Evolutionary conservation across 495 filamentous ascomycete species (phyloP).

Genomic region (Neurospora africana): DNA sequence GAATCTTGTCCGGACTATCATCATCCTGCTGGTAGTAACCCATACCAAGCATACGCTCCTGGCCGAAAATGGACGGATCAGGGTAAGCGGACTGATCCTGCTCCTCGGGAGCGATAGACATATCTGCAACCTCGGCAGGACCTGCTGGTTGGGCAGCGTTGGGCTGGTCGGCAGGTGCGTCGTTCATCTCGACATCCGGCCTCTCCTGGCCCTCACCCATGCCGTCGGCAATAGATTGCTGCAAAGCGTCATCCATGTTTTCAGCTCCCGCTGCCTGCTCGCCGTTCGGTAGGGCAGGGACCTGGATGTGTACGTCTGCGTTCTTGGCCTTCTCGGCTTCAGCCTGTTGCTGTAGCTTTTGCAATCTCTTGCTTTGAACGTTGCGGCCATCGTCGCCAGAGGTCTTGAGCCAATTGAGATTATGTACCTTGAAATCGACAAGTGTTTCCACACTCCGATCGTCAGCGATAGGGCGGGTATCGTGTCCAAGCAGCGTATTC

Average conservation of each 20-base stretch:
- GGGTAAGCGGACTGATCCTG: constrained; percentile 35
- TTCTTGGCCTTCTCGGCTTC: constrained; percentile 43
- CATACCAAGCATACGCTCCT: constrained; percentile 42
- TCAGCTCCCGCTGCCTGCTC: constrained; percentile 13
- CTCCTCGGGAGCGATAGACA: constrained; percentile 10
- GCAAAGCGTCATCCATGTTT: constrained; percentile 22
- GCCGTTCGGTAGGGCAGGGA: constrained; percentile 17
- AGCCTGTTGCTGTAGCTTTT: constrained; percentile 39
- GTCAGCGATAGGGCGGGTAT: constrained; percentile 80
- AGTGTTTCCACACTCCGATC: constrained; percentile 76
- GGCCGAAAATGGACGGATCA: constrained; percentile 32
- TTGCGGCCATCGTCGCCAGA: constrained; percentile 40
- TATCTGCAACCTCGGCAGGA: constrained; percentile 16
- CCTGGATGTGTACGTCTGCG: constrained; percentile 11
- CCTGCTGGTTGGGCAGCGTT: constrained; percentile 3
- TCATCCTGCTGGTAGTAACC: constrained; percentile 46
- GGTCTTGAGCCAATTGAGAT: constrained; percentile 61
- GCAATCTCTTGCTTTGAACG: constrained; percentile 40
- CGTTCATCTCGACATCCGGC: background rate
- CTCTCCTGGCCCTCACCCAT: constrained; percentile 25
- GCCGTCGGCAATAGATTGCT: constrained; percentile 21
- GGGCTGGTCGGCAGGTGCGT: background rate
- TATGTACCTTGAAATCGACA: constrained; percentile 76
- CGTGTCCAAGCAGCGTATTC: constrained; percentile 75
- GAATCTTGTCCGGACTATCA: constrained; percentile 38